Base-by-base conservation (phyloP, 179 eudicot species). In the Monotropa hypopitys region DNA sequence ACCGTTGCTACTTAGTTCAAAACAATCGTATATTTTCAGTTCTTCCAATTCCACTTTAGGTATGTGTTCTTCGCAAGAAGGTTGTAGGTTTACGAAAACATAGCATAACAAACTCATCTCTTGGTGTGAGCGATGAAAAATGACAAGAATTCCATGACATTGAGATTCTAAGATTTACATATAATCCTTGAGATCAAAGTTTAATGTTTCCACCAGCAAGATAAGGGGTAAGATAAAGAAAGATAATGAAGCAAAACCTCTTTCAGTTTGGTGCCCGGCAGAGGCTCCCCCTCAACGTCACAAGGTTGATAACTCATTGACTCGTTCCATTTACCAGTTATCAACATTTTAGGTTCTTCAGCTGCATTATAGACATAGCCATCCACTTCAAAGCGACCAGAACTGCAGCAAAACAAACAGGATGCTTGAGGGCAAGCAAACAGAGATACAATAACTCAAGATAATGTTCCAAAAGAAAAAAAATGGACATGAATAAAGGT, bases 351-450 rank as follows among this genome's bases (percentile, higher is more conserved):
- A 51, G 99, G 99, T 82, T 95, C 98, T 80, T 95, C 99, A 32
- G 85, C 88, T 72, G 95, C 88, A 84, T 93, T 90, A 80, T 93
- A 95, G 5, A 95, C 98, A 80, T 95, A 95, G 69, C 99, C 98
- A 86, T 95, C 99, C 71, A 95, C 96, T 86, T 95, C 99, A 89
- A 87, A 95, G 38, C 99, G 91, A 77, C 95, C 95, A 84, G 99
- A 92, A 28, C 99, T 95, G 86, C 84, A 81, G 57, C 46, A 47
- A 57, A 28, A 76, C 45, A 76, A 20, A 32, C 28, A 45, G 12
- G 10, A 62, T 62, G 33, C 26, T 18, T 7, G 18, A 59, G 46
- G 13, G 65, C n/a, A 28, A 5, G 33, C 63, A 65, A 59, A 62
- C 61, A 65, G 78, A 76, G 46, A 47, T 26, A 5, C 7, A 49